Evolutionary conservation across 352 stramenopile genomes (phyloP), one percentile per base, ranked within the genome.

Genomic region (Globisporangium irregulare): DNA sequence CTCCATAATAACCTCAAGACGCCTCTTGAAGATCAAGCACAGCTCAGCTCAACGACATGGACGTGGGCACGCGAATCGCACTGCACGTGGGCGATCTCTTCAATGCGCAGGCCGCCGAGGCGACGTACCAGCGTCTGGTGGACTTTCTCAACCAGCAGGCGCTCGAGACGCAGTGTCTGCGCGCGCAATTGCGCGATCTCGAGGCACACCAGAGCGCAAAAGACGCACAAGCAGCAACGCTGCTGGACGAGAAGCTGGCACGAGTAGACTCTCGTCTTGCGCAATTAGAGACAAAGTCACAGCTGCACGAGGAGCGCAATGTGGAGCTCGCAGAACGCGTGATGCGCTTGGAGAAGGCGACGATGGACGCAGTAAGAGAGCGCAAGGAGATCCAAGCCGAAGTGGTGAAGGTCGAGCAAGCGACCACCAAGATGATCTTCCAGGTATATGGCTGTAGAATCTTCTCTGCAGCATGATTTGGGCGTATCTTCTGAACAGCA

Each of bases 111-210:
- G 80, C 80, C 1, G 69, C 79, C 2, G 74, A 88, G 48, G 75
- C 70, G 8, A 77, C 81, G 20, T 81, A 81, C 69, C 77, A 86
- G 63, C 75, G 81, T 1, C 80, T 92, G 20, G 82, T 89, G 24
- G 75, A 80, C n/a, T 76, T 86, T 48, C 78, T 92, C 59, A 92
- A 92, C 67, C 58, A 72, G 8, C 84, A 92, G 64, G 71, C 82
- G 8, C 57, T 64, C 59, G 66, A 76, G 56, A 75, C 89, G 22
- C 73, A 74, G 34, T 59, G 66, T 55, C 65, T 90, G 29, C 46
- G 78, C 27, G 78, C 27, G 59, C 74, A 66, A 4, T 43, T 91
- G 25, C 67, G 62, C 4, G 34, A 74, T 24, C 41, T 82, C 5
- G 64, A 76, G 34, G 74, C 79, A 59, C 54, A 76, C 22, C 66